Conservation (phyloP, 2,329 filamentous ascomycete genomes). For the Epichloe elymi region DNA sequence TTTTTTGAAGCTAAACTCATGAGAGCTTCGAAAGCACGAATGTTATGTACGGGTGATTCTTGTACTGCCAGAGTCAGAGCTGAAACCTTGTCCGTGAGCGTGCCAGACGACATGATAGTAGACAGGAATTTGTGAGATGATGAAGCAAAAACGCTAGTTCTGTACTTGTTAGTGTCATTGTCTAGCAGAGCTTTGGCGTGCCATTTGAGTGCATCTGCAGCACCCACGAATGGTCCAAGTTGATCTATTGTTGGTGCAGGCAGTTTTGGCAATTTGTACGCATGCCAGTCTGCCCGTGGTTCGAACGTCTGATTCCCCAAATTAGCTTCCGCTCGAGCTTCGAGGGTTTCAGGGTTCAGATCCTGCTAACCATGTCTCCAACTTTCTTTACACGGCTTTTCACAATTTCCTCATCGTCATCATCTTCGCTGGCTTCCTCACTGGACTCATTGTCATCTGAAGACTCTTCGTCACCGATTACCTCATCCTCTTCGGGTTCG, state of each 20-base stretch:
- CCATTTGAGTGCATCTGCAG: constrained; percentile 42
- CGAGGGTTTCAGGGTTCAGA: not conserved
- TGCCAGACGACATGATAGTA: constrained; percentile 93
- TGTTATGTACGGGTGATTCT: constrained; percentile 89
- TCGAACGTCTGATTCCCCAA: constrained; percentile 35
- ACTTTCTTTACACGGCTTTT: constrained; percentile 13
- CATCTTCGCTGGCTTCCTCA: constrained; percentile 19
- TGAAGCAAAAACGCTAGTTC: constrained; percentile 58
- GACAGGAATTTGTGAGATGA: constrained; percentile 94
- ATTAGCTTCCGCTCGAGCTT: constrained; percentile 18
- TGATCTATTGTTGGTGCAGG: constrained; percentile 33
- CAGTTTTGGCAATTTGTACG: constrained; percentile 28
- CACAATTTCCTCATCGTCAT: constrained; percentile 17
- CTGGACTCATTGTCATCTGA: constrained; percentile 13
- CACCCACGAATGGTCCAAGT: constrained; percentile 26
- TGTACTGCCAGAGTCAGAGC: constrained; percentile 88
- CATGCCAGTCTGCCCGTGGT: constrained; percentile 45
- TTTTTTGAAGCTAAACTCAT: constrained; percentile 79
- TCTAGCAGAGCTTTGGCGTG: constrained; percentile 67
- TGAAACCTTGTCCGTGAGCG: constrained; percentile 91
- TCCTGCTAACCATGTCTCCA: constrained; percentile 21
- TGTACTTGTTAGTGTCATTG: constrained; percentile 64
- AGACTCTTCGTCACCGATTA: constrained; percentile 15
- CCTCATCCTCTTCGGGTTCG: constrained; percentile 21
- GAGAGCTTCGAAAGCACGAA: constrained; percentile 75